These are phyloP conservation scores for Nannochloris sp. DNA, from an alignment of 139 green algal genomes.

Conservation along the genomic window DNA sequence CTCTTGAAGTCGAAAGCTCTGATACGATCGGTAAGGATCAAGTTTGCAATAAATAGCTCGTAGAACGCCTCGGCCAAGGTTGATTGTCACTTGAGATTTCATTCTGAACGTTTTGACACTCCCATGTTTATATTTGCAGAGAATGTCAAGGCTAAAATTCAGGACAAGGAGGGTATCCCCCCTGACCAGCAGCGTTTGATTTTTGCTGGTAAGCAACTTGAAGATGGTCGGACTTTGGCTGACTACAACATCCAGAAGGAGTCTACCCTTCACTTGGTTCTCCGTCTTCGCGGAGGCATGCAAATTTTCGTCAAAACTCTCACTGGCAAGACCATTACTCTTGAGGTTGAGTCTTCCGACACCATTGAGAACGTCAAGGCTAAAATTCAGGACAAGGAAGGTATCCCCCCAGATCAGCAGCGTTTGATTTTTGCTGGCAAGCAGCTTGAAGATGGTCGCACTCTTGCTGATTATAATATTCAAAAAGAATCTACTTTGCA, in stretches of 20 bases:
- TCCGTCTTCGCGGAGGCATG: constrained; percentile 54
- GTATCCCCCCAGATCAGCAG: constrained; percentile 90
- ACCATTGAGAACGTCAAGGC: constrained; percentile 85
- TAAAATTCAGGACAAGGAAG: constrained; percentile 82
- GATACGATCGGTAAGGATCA: constrained; percentile 88
- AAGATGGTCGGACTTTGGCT: constrained; percentile 90
- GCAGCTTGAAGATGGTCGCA: constrained; percentile 91
- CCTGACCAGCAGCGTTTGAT: constrained; percentile 96
- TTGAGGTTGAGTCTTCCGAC: constrained; percentile 73
- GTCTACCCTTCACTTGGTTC: constrained; percentile 46
- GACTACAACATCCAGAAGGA: constrained; percentile 99
- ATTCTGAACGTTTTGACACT: too few relatives aligned
- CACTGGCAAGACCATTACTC: constrained; percentile 74
- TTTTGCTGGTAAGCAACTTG: constrained; percentile 95
- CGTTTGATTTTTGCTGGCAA: constrained; percentile 93
- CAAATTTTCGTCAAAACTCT: constrained; percentile 77
- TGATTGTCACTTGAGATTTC: too few relatives aligned
- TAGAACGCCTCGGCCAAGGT: too few relatives aligned
- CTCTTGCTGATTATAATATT: constrained; percentile 93
- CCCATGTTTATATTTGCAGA: too few relatives aligned
- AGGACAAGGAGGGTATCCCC: constrained; percentile 89
- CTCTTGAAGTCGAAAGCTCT: constrained; percentile 73
- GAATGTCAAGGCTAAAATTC: constrained; percentile 16
- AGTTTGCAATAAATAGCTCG: too few relatives aligned
- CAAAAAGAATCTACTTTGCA: constrained; percentile 98